A percentile compares a stretch with the other conserved stretches of the same genome.
phyloP scores from a whole-genome alignment of 2,329 filamentous ascomycete species.

The Aspergillus niger region DNA sequence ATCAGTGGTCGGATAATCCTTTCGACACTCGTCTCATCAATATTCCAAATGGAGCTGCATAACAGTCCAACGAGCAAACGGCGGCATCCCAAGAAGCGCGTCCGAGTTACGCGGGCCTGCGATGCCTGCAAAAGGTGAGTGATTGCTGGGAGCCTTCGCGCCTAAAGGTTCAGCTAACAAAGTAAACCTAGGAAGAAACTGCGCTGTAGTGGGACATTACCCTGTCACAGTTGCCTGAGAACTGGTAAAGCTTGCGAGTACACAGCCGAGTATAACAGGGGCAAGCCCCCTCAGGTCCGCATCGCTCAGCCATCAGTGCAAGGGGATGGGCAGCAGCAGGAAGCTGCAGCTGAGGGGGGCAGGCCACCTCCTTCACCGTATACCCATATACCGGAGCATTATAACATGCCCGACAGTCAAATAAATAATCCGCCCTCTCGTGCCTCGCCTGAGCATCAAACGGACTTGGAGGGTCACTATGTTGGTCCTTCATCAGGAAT shows the following conservation, averaged over 20 bases:
- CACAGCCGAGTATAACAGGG: conserved; percentile 19
- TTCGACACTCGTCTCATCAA: not conserved
- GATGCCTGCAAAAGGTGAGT: conserved; percentile 18
- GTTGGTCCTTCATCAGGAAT: conserved; percentile 20
- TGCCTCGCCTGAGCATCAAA: conserved; percentile 20
- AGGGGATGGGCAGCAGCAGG: not conserved
- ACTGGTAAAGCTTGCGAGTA: conserved; percentile 12
- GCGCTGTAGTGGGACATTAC: conserved; percentile 19
- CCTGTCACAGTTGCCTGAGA: conserved; percentile 16
- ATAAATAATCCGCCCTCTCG: conserved; percentile 6
- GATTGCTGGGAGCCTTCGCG: not conserved
- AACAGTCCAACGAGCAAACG: conserved; percentile 12
- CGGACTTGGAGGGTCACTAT: conserved; percentile 21
- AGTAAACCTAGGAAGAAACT: conserved; percentile 15
- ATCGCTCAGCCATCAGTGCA: not conserved
- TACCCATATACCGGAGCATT: not conserved
- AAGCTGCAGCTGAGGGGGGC: not conserved
- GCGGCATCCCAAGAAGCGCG: conserved; percentile 16
- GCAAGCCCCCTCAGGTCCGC: conserved; percentile 16
- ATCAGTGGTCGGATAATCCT: not conserved
- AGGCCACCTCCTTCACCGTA: not conserved
- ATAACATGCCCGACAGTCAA: not conserved
- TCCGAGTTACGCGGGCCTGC: conserved; percentile 21
- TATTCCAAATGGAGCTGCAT: conserved; percentile 8
- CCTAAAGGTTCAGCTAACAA: not conserved